Conservation (phyloP, 2,329 filamentous ascomycete genomes). For the Pseudocercospora vitis region DNA sequence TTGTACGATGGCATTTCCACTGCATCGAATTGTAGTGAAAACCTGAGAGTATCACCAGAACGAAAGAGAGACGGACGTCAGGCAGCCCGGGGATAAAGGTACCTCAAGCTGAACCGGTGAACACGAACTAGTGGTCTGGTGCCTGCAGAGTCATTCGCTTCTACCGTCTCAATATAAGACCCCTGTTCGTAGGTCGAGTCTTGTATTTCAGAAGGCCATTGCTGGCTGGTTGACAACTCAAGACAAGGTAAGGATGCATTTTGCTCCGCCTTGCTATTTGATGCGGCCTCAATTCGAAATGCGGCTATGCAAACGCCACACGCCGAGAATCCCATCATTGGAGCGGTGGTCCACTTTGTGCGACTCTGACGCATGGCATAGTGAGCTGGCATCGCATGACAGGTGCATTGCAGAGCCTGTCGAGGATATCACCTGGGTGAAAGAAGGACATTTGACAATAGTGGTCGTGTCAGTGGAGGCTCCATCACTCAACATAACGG, state of each 20-base stretch:
- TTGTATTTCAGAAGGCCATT: too few relatives aligned
- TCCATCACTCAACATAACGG: too few relatives aligned
- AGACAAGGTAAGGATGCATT: too few relatives aligned
- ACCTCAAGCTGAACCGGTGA: not conserved
- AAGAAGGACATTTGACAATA: not conserved
- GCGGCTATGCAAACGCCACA: slow-evolving; percentile 6
- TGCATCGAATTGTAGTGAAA: not conserved
- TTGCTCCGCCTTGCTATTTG: slow-evolving; percentile 2
- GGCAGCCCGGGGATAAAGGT: not conserved
- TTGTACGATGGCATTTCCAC: slow-evolving; percentile 4
- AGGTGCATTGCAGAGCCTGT: not conserved
- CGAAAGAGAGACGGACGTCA: not conserved
- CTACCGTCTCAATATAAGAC: too few relatives aligned
- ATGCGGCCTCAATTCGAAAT: slow-evolving; percentile 1
- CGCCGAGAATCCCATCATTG: not conserved
- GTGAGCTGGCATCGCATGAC: slow-evolving; percentile 1
- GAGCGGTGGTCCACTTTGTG: not conserved
- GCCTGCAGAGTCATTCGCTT: not conserved
- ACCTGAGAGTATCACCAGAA: not conserved
- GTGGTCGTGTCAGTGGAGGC: not conserved
- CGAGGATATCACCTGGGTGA: not conserved
- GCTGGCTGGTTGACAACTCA: too few relatives aligned
- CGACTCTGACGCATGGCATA: not conserved
- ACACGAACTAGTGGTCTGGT: not conserved
- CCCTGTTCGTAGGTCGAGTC: too few relatives aligned